A percentile compares a stretch with the other conserved stretches of the same genome.
phyloP scores from a whole-genome alignment of 225 moss, liverwort and hornwort species.

The Climacium dendroides region DNA sequence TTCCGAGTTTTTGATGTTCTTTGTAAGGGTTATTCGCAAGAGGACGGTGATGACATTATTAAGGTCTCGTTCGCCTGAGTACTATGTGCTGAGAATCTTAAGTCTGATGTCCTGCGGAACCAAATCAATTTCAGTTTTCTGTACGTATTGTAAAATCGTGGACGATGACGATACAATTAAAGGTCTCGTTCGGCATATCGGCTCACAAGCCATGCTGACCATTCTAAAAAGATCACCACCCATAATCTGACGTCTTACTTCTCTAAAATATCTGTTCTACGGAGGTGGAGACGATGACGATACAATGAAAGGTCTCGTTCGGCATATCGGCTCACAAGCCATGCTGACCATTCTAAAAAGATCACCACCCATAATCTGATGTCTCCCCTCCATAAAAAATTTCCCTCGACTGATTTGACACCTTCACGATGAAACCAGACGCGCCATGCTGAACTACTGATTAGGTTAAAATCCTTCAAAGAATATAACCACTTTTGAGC shows the following conservation, averaged over 20 bases:
- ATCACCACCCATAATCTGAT: constrained; percentile 31
- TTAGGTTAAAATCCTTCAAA: neutral
- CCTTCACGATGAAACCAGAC: accelerated
- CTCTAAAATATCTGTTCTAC: too few relatives aligned
- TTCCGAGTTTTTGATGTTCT: neutral
- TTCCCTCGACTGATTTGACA: too few relatives aligned
- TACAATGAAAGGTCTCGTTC: constrained; percentile 33
- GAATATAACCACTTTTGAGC: accelerated
- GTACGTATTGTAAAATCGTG: neutral
- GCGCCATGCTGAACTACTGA: accelerated
- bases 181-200: constrained; percentile 43
- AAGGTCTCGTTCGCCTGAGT: constrained; percentile 52
- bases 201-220: constrained; percentile 32
- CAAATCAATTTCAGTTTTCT: neutral
- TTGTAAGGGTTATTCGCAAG: neutral
- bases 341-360: constrained; percentile 42
- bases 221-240: constrained; percentile 23
- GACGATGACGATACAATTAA: constrained; percentile 9
- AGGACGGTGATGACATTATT: constrained; percentile 24
- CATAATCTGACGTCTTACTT: neutral
- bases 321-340: constrained; percentile 32
- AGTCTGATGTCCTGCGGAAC: constrained; percentile 2
- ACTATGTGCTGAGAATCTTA: constrained; percentile 24
- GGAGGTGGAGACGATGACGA: constrained; percentile 7
- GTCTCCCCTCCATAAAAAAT: neutral